Evolutionary conservation across 2,329 filamentous ascomycete genomes (phyloP).

Genomic region (Ampelomyces quisqualis): DNA sequence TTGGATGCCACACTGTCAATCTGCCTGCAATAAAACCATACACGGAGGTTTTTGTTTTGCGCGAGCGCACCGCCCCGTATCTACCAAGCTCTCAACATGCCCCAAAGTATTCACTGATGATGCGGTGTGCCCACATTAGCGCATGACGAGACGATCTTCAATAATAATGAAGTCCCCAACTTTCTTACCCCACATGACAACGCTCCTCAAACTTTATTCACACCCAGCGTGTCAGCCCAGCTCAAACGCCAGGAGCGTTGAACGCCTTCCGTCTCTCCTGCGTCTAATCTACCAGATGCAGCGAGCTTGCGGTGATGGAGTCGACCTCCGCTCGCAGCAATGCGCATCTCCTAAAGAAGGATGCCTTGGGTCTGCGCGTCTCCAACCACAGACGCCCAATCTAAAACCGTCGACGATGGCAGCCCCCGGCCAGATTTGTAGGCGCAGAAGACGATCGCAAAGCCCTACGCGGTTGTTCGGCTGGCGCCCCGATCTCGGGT

Average conservation of each 20-base stretch:
- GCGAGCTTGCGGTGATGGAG: neutral
- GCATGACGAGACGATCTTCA: too few species aligned
- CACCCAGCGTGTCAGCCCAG: neutral
- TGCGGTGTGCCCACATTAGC: neutral
- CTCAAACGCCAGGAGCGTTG: slow-evolving; percentile 2
- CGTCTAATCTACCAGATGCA: neutral
- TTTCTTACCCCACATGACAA: neutral
- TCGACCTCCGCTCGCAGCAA: neutral
- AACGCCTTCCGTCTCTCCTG: neutral
- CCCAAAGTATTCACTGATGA: neutral
- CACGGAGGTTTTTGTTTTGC: slow-evolving; percentile 1
- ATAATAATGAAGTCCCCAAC: neutral
- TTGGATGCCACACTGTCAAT: too few species aligned
- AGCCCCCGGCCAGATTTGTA: neutral
- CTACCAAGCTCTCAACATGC: slow-evolving; percentile 3
- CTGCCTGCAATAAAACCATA: too few species aligned
- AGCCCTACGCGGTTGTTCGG: neutral
- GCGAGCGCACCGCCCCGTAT: slow-evolving; percentile 4
- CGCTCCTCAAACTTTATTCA: neutral
- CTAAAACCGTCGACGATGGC: slow-evolving; percentile 4
- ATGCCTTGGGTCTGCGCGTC: neutral
- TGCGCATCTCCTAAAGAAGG: slow-evolving; percentile 4
- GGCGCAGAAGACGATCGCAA: slow-evolving; percentile 2
- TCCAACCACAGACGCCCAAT: slow-evolving; percentile 2
- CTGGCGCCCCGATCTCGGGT: neutral